Evolutionary conservation across 2,329 filamentous ascomycete genomes (phyloP).

Genomic region (Alternaria postmessia): DNA sequence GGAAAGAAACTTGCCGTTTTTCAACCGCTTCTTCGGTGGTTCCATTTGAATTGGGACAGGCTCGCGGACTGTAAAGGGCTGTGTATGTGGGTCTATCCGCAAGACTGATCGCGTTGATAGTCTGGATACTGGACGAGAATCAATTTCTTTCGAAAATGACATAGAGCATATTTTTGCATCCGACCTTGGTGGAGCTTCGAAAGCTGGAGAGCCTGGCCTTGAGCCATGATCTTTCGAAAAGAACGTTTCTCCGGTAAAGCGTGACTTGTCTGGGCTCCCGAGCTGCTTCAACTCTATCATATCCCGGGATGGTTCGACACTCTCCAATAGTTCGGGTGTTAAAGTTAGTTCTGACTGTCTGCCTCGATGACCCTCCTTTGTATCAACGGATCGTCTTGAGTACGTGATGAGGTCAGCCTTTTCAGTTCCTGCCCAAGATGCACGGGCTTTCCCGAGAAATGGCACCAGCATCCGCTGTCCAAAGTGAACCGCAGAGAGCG

Average conservation of each 20-base stretch:
- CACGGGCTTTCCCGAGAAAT: conserved; percentile 12
- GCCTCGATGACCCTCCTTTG: neutral
- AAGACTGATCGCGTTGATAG: conserved; percentile 13
- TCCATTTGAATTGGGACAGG: neutral
- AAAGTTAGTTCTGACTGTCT: neutral
- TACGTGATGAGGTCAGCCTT: neutral
- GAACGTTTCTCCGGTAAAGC: conserved; percentile 4
- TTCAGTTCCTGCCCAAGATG: conserved; percentile 4
- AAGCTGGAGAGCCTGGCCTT: conserved; percentile 10
- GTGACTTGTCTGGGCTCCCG: neutral
- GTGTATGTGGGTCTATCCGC: conserved; percentile 7
- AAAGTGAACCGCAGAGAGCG: conserved; percentile 27
- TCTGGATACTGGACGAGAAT: conserved; percentile 14
- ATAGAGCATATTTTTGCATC: conserved; percentile 10
- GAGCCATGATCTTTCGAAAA: conserved; percentile 2
- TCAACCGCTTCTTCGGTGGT: neutral
- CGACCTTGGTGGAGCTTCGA: conserved; percentile 1
- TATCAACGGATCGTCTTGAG: neutral
- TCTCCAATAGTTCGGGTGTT: neutral
- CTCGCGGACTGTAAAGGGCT: conserved; percentile 6
- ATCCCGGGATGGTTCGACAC: conserved; percentile 1
- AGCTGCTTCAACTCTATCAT: neutral
- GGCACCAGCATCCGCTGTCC: conserved; percentile 30
- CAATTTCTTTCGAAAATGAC: conserved; percentile 10
- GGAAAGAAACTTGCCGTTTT: conserved; percentile 4